Conservation (phyloP, 805 yeast genomes). For the Candida koratica region DNA sequence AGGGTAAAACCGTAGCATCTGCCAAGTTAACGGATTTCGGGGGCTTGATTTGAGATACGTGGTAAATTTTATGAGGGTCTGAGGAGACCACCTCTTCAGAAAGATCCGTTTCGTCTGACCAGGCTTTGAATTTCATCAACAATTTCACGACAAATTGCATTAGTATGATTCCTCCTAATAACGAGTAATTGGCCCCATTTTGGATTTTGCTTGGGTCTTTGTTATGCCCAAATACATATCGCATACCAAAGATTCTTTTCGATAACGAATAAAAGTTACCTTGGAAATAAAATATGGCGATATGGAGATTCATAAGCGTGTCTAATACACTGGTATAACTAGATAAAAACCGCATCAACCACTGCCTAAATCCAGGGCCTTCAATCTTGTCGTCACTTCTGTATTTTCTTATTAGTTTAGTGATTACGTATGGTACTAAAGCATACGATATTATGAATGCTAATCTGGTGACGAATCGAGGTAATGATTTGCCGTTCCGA, state of each 20-base stretch:
- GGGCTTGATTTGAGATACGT: constrained; percentile 8
- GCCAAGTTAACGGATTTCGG: constrained; percentile 40
- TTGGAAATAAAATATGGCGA: constrained; percentile 76
- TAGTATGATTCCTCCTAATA: constrained; percentile 63
- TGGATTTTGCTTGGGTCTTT: constrained; percentile 39
- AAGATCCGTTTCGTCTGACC: constrained; percentile 17
- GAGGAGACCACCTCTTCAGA: constrained; percentile 13
- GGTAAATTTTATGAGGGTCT: constrained; percentile 11
- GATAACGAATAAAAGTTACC: constrained; percentile 79
- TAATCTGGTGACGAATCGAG: constrained; percentile 42
- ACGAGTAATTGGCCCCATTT: constrained; percentile 62
- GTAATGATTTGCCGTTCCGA: constrained; percentile 48
- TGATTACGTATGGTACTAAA: constrained; percentile 54
- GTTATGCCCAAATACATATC: constrained; percentile 72
- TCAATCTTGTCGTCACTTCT: constrained; percentile 13
- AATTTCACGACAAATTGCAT: constrained; percentile 49
- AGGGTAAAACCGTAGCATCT: constrained; percentile 56
- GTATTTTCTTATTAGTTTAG: constrained; percentile 25
- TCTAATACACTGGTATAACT: constrained; percentile 49
- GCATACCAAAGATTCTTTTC: constrained; percentile 72
- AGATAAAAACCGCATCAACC: constrained; percentile 21
- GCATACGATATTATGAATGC: constrained; percentile 61
- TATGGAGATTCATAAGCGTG: constrained; percentile 59
- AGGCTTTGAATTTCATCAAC: constrained; percentile 29
- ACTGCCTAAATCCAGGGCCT: constrained; percentile 9